Base-by-base conservation (phyloP, 208 protist genomes). In the Trypanosoma lewisi region DNA sequence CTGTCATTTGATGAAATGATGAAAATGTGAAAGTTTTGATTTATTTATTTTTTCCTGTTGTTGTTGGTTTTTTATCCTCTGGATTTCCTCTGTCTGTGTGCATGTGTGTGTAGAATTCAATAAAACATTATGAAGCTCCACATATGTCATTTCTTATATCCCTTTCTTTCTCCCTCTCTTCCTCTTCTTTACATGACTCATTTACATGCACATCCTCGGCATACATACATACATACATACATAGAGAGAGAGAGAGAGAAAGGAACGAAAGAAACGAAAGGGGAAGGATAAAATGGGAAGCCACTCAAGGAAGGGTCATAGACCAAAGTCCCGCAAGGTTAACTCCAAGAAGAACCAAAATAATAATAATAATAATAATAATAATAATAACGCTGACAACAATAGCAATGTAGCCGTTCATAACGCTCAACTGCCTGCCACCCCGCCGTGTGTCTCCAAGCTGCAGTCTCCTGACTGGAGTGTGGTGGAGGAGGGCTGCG, bases 401-500 rank as follows among this genome's bases (percentile, higher is more conserved):
- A 36, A 53, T n/a, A 19, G 17, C 51, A 17, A 7, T 9, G 39
- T 28, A 12, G 39, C 34, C 55, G 34, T 37, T 2, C 23, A 33
- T 34, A 31, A n/a, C n/a, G n/a, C n/a, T n/a, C n/a, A n/a, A n/a
- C n/a, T n/a, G 8, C 19, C 44, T 53, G 8, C 36, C 4, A 44
- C 31, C 49, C 48, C 70, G 2, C 63, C 65, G 19, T 91, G 80
- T 62, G 67, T 87, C 21, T 68, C 59, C 17, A 78, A 82, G 34
- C 73, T 91, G 17, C 65, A 71, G 47, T 3, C 75, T 7, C 56
- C 17, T 9, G 58, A 82, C 7, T 91, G 73, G 56, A 49, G 54
- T 2, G 66, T 64, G 9, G 50, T 91, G 16, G 81, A 85, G 61
- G 84, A 91, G 14, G 80, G 73, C 30, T 87, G 81, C 57, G 55